A percentile compares a stretch with the other conserved stretches of the same genome.
These are phyloP conservation scores for Candida arabinofermentans DNA, from an alignment of 805 yeast species.

Conservation along the genomic window DNA sequence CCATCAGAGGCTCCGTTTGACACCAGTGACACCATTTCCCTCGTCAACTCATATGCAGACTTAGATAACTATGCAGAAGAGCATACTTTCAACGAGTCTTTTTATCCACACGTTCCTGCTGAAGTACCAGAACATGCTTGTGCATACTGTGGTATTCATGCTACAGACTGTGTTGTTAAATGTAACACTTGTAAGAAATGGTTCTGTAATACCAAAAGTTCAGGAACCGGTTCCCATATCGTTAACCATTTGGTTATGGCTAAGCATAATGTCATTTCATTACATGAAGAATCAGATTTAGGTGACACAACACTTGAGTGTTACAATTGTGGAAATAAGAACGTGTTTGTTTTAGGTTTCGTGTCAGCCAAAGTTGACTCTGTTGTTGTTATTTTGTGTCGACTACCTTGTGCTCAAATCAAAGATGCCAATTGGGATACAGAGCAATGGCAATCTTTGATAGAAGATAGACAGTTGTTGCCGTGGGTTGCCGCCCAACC, in stretches of 20 bases:
- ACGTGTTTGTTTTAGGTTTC: conserved; percentile 78
- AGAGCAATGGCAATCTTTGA: conserved; percentile 79
- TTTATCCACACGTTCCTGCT: not conserved
- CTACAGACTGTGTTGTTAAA: conserved; percentile 62
- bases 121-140: conserved; percentile 35
- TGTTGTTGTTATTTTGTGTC: conserved; percentile 81
- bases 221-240: conserved; percentile 65
- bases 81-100: not conserved
- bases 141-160: conserved; percentile 70
- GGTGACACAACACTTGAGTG: conserved; percentile 90
- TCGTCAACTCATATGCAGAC: not conserved
- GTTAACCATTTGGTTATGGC: conserved; percentile 81
- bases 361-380: conserved; percentile 84
- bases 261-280: conserved; percentile 66
- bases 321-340: conserved; percentile 81
- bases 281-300: conserved; percentile 75
- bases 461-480: conserved; percentile 72
- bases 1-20: not conserved
- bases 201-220: conserved; percentile 79
- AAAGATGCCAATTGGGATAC: conserved; percentile 84
- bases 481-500: conserved; percentile 81
- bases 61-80: not conserved
- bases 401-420: conserved; percentile 81
- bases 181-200: conserved; percentile 77
- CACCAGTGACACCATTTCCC: not conserved